Percentiles rank a stretch among this genome's conserved stretches.
Evolutionary conservation across 2,329 filamentous ascomycete species (phyloP).

Genomic region (Colletotrichum kahawae): DNA sequence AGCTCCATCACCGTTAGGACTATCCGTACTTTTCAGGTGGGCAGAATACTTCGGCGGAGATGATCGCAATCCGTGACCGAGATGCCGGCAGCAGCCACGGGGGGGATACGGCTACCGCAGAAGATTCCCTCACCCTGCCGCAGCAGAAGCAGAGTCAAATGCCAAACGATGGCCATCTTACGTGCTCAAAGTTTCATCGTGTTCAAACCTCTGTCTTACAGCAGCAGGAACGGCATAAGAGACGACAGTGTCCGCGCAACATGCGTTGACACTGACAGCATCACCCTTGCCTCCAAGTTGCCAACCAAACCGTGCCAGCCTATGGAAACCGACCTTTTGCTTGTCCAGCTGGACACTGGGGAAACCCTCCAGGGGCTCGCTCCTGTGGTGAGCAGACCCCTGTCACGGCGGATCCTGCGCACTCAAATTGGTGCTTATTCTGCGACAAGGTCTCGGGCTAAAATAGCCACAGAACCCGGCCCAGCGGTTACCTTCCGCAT

Average conservation of each 20-base stretch:
- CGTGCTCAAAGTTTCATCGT: background rate
- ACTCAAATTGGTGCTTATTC: conserved; percentile 8
- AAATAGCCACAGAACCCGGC: conserved; percentile 15
- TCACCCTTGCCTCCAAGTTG: background rate
- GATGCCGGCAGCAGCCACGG: background rate
- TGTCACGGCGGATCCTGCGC: conserved; percentile 4
- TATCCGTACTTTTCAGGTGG: conserved; percentile 3
- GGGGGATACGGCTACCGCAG: background rate
- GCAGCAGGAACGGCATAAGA: background rate
- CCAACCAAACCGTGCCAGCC: background rate
- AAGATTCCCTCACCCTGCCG: background rate
- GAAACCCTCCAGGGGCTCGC: background rate
- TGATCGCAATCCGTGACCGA: conserved; percentile 19
- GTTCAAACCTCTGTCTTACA: background rate
- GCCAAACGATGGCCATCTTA: background rate
- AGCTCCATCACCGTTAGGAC: conserved; percentile 1
- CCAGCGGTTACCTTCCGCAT: conserved; percentile 3
- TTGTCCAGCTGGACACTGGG: background rate
- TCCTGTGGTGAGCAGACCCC: background rate
- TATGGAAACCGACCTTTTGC: background rate
- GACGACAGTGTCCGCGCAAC: background rate
- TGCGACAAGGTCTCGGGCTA: conserved; percentile 17
- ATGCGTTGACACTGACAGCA: background rate
- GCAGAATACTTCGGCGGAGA: conserved; percentile 7
- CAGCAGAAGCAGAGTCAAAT: background rate